phyloP scores from a whole-genome alignment of 768 basidiomycete species.

The Clathrus columnatus region DNA sequence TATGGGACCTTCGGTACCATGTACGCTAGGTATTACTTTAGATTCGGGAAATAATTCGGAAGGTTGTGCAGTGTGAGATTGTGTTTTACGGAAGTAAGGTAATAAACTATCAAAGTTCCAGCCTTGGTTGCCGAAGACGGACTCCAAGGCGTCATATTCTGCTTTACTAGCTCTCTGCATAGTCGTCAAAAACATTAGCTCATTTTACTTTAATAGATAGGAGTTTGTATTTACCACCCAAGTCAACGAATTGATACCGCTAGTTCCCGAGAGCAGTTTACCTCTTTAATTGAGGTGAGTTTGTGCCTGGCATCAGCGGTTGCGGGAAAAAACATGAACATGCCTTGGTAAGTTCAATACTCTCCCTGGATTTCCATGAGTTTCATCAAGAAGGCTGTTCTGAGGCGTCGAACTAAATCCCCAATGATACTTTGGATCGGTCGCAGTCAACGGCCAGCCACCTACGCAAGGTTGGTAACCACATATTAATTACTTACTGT shows the following conservation, averaged over 20 bases:
- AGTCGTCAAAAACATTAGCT: not conserved
- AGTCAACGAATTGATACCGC: not conserved
- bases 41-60: not conserved
- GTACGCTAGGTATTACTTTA: not conserved
- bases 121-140: not conserved
- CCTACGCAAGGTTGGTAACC: not conserved
- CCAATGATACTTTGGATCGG: not conserved
- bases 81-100: conserved; percentile 11
- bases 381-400: not conserved
- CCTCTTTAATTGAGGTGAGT: not conserved
- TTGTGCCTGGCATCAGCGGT: too few species aligned
- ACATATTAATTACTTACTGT: too few species aligned
- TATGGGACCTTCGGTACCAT: not conserved
- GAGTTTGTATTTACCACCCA: not conserved
- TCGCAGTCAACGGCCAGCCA: not conserved
- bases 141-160: not conserved
- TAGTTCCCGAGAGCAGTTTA: not conserved
- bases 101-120: conserved; percentile 11
- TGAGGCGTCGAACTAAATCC: not conserved
- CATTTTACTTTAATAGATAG: not conserved
- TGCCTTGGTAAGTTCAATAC: not conserved
- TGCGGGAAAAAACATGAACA: too few species aligned
- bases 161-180: not conserved
- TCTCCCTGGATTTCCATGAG: not conserved
- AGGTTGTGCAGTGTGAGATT: not conserved